These are phyloP conservation scores for Penicillium sp. DNA, from an alignment of 2,329 filamentous ascomycete species.

Conservation along the genomic window DNA sequence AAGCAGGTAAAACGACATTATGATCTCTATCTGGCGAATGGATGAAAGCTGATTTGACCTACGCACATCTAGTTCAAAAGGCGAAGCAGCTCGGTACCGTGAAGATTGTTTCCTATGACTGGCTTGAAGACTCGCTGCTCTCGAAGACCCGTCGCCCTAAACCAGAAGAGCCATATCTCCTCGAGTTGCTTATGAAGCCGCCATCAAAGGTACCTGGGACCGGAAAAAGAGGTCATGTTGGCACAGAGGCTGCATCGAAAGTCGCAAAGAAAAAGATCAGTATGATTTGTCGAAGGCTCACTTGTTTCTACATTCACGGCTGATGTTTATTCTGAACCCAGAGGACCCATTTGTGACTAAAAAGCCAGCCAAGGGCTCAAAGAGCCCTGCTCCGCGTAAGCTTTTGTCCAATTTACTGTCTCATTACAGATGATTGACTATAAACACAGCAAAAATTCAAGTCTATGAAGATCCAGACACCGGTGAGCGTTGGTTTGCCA, in stretches of 20 bases:
- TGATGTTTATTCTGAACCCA: neutral
- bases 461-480: conserved; percentile 56
- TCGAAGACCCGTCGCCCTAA: conserved; percentile 32
- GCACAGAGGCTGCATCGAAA: conserved; percentile 1
- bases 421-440: no score
- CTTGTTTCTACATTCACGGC: neutral
- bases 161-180: conserved; percentile 31
- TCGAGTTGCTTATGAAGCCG: conserved; percentile 36
- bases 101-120: conserved; percentile 45
- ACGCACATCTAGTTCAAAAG: conserved; percentile 34
- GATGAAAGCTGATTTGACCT: conserved; percentile 8
- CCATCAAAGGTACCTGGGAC: neutral
- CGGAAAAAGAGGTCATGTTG: neutral
- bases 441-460: conserved; percentile 53
- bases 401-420: no score
- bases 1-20: conserved; percentile 35
- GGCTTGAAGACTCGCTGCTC: conserved; percentile 43
- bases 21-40: neutral
- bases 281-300: neutral
- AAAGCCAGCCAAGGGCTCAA: neutral
- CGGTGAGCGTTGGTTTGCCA: conserved; percentile 59
- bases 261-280: neutral
- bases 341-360: conserved; percentile 1
- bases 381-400: neutral
- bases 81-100: conserved; percentile 36